phyloP scores from a whole-genome alignment of 805 yeast species.

The Metschnikowia chrysomelidarum region DNA sequence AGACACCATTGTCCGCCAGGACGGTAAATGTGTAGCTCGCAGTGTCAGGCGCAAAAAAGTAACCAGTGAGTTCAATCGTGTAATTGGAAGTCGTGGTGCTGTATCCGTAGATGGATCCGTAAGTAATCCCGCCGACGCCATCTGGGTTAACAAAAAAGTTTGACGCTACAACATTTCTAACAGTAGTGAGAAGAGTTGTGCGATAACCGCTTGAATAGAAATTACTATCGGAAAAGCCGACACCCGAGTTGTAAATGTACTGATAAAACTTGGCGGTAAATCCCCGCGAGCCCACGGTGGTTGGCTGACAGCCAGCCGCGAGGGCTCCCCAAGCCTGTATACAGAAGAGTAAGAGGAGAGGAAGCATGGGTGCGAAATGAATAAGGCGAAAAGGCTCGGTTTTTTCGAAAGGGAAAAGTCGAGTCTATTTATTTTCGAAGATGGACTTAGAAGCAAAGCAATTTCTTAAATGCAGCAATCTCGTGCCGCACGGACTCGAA shows the following conservation, averaged over 20 bases:
- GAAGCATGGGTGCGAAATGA: too few relatives aligned
- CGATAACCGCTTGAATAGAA: background rate
- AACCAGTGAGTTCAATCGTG: slow-evolving; percentile 10
- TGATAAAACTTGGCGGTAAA: slow-evolving; percentile 1
- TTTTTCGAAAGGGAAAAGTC: too few relatives aligned
- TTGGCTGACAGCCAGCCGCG: background rate
- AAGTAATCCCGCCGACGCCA: background rate
- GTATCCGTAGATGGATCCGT: slow-evolving; percentile 2
- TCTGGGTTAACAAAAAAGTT: background rate
- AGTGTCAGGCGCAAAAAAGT: slow-evolving; percentile 8
- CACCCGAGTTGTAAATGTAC: too few relatives aligned
- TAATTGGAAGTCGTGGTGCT: slow-evolving; percentile 5
- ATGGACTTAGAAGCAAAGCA: too few relatives aligned
- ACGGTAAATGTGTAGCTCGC: slow-evolving; percentile 13
- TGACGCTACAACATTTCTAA: background rate
- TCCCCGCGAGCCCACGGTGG: background rate
- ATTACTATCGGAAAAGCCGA: background rate
- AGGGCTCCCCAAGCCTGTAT: too few relatives aligned
- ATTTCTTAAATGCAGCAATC: too few relatives aligned
- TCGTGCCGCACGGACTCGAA: too few relatives aligned
- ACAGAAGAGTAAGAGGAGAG: too few relatives aligned
- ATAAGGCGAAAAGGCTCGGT: too few relatives aligned
- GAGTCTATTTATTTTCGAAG: too few relatives aligned
- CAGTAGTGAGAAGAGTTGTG: background rate
- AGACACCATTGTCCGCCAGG: slow-evolving; percentile 13